phyloP scores from a whole-genome alignment of 345 rosid genomes.

The Boechera retrofracta region DNA sequence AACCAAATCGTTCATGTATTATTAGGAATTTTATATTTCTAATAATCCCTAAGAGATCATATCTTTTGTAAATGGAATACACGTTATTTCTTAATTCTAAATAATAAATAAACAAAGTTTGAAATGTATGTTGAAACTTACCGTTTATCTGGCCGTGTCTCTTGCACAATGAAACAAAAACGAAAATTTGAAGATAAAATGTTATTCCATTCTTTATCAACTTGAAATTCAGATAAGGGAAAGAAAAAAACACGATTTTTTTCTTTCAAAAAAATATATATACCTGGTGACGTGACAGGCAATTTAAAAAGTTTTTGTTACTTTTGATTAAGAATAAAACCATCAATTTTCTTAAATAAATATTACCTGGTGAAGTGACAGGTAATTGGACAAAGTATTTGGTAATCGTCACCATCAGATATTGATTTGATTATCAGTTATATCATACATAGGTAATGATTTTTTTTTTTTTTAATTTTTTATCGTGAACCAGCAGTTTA shows the following conservation, averaged over 20 bases:
- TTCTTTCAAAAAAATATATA: too few relatives aligned
- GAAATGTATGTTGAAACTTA: background rate
- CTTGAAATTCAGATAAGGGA: too few relatives aligned
- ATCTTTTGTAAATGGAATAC: slow-evolving; percentile 14
- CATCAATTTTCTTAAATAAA: too few relatives aligned
- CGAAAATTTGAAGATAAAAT: background rate
- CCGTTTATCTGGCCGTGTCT: background rate
- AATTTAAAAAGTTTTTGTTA: too few relatives aligned
- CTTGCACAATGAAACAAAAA: background rate
- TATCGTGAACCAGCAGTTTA: too few relatives aligned
- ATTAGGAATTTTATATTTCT: background rate
- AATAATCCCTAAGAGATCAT: background rate
- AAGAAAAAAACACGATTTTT: too few relatives aligned
- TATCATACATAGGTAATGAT: too few relatives aligned
- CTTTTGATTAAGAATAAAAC: too few relatives aligned
- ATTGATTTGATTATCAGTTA: background rate
- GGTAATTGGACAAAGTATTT: slow-evolving; percentile 8
- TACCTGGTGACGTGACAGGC: too few relatives aligned
- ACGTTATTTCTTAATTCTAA: background rate
- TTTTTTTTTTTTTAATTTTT: too few relatives aligned
- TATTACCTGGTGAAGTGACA: background rate
- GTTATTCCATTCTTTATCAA: too few relatives aligned
- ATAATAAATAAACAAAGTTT: background rate
- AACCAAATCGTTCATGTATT: background rate
- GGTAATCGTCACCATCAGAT: slow-evolving; percentile 19